Conservation (phyloP, 345 rosid species). For the Pugionium cornutum region DNA sequence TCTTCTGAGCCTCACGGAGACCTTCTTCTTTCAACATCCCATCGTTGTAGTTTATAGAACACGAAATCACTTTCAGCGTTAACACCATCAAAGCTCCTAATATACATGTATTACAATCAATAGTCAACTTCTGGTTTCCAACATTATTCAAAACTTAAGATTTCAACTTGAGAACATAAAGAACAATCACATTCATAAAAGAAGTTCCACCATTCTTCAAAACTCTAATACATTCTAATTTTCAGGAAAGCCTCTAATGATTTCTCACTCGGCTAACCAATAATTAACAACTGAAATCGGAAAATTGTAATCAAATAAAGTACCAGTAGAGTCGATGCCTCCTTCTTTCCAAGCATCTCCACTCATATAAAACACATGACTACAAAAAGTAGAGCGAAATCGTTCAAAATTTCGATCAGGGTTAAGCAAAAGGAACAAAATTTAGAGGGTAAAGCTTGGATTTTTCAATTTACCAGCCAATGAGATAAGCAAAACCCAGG, state of each 20-base stretch:
- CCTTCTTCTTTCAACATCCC: constrained; percentile 84
- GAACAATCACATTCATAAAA: constrained; percentile 8
- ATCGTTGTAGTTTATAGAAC: constrained; percentile 82
- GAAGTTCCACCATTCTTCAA: not conserved
- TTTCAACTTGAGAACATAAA: not conserved
- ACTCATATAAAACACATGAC: constrained; percentile 98
- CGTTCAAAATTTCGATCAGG: not conserved
- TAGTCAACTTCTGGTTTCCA: not conserved
- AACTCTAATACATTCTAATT: no score
- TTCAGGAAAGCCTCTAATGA: no score
- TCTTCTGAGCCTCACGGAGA: constrained; percentile 82
- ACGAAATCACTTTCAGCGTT: constrained; percentile 88
- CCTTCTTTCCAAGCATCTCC: constrained; percentile 99
- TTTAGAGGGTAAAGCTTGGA: no score
- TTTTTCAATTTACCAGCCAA: constrained; percentile 62
- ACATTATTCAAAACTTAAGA: constrained; percentile 14
- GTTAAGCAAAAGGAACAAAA: no score
- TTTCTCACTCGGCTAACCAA: no score
- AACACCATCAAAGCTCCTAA: constrained; percentile 96
- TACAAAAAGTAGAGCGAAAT: constrained; percentile 38
- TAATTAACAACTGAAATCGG: no score
- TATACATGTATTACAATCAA: not conserved
- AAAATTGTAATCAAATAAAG: not conserved
- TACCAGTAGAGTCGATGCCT: constrained; percentile 96
- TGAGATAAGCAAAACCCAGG: constrained; percentile 79